Percentiles rank a stretch among this genome's conserved stretches.
Evolutionary conservation across 345 rosid genomes (phyloP).

Genomic region (Ceriops tagal): DNA sequence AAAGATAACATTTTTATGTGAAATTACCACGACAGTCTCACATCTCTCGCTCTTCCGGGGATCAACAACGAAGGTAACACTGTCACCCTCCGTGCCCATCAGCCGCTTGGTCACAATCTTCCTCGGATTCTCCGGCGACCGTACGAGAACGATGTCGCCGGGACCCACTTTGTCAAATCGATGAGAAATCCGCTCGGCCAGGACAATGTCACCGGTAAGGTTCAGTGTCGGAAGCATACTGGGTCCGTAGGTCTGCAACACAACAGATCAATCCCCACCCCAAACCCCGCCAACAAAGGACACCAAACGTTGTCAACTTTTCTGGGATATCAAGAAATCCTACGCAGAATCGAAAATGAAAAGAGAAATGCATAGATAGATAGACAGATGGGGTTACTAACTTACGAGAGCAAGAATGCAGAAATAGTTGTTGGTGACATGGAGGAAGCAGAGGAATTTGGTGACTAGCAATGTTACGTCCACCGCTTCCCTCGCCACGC

Average conservation of each 20-base stretch:
- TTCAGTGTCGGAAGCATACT: constrained; percentile 70
- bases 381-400: neutral
- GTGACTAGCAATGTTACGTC: constrained; percentile 17
- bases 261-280: constrained; percentile 1
- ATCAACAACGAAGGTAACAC: constrained; percentile 43
- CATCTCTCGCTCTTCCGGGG: constrained; percentile 36
- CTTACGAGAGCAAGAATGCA: constrained; percentile 43
- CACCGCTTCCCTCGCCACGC: constrained; percentile 22
- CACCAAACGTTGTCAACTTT: too few species aligned
- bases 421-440: constrained; percentile 45
- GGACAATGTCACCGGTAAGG: constrained; percentile 41
- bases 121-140: constrained; percentile 55
- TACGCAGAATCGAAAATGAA: too few species aligned
- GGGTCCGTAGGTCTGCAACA: constrained; percentile 55
- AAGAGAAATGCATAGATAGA: too few species aligned
- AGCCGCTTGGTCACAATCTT: constrained; percentile 51
- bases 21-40: constrained; percentile 47
- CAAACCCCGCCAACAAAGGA: too few species aligned
- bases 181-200: constrained; percentile 54
- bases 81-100: constrained; percentile 59
- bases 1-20: neutral
- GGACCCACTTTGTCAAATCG: constrained; percentile 40
- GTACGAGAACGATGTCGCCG: constrained; percentile 62
- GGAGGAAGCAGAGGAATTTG: constrained; percentile 44
- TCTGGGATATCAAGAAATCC: too few species aligned